These are phyloP conservation scores for Chaetoceros muelleri DNA, from an alignment of 108 stramenopile species.

Conservation along the genomic window DNA sequence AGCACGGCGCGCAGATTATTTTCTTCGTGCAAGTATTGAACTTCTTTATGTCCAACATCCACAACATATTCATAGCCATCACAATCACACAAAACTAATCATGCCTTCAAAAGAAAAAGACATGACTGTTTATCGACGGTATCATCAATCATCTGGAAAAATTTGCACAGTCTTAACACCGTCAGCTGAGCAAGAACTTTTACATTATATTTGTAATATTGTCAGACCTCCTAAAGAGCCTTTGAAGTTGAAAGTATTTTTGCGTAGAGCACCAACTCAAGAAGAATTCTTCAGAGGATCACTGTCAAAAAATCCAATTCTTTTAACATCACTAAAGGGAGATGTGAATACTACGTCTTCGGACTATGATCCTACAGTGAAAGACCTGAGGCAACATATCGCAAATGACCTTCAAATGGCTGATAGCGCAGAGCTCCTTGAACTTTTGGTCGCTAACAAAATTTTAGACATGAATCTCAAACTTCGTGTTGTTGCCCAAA, in stretches of 20 bases:
- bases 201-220: conserved; percentile 45
- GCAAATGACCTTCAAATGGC: conserved; percentile 79
- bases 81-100: neutral
- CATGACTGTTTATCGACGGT: conserved; percentile 4
- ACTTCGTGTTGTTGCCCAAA: conserved; percentile 62
- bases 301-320: conserved; percentile 61
- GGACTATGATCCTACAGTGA: conserved; percentile 50
- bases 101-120: conserved; percentile 9
- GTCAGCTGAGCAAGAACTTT: conserved; percentile 34
- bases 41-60: conserved; percentile 1
- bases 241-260: conserved; percentile 61
- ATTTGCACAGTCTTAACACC: conserved; percentile 19
- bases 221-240: conserved; percentile 75
- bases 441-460: conserved; percentile 74
- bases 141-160: conserved; percentile 1
- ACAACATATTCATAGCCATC: neutral
- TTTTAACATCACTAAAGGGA: conserved; percentile 26
- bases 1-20: neutral
- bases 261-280: conserved; percentile 74
- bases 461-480: conserved; percentile 65
- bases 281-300: conserved; percentile 80
- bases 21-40: neutral
- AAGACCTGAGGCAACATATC: conserved; percentile 62
- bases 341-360: conserved; percentile 14
- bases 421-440: conserved; percentile 66